Percentiles rank a stretch among this genome's conserved stretches.
These are phyloP conservation scores for Lasiodiplodia sp. DNA, from an alignment of 2,329 filamentous ascomycete genomes.

Conservation along the genomic window DNA sequence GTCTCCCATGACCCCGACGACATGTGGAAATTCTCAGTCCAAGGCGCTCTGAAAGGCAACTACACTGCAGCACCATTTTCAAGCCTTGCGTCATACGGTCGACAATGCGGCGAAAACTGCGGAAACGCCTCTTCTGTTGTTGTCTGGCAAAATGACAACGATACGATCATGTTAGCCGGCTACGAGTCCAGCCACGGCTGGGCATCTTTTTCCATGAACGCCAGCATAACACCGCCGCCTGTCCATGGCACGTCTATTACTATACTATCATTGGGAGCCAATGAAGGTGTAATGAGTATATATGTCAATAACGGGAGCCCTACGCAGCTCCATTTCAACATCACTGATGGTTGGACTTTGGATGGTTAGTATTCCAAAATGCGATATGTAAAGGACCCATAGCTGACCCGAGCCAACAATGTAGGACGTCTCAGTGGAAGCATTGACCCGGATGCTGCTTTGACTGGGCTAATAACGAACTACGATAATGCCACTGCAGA, in stretches of 20 bases:
- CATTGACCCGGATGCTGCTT: background rate
- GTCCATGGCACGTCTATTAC: slow-evolving; percentile 4
- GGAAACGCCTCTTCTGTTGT: slow-evolving; percentile 14
- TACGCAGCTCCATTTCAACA: slow-evolving; percentile 19
- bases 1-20: slow-evolving; percentile 9
- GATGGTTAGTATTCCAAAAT: background rate
- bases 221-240: background rate
- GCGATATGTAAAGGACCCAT: background rate
- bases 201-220: slow-evolving; percentile 10
- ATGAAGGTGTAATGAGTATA: slow-evolving; percentile 19
- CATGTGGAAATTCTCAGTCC: background rate
- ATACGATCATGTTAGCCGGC: slow-evolving; percentile 6
- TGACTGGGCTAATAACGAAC: slow-evolving; percentile 14
- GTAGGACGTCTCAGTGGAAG: slow-evolving; percentile 3
- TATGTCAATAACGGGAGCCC: slow-evolving; percentile 18
- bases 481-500: slow-evolving; percentile 10
- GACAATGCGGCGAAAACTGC: slow-evolving; percentile 7
- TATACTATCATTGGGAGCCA: slow-evolving; percentile 6
- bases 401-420: background rate
- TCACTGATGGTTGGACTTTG: slow-evolving; percentile 9
- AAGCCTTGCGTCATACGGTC: slow-evolving; percentile 7
- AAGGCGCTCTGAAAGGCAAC: background rate
- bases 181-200: background rate
- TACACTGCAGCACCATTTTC: slow-evolving; percentile 1
- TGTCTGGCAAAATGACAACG: slow-evolving; percentile 3